Conservation (phyloP, 2,329 filamentous ascomycete genomes). For the Sarocladium oryzae region DNA sequence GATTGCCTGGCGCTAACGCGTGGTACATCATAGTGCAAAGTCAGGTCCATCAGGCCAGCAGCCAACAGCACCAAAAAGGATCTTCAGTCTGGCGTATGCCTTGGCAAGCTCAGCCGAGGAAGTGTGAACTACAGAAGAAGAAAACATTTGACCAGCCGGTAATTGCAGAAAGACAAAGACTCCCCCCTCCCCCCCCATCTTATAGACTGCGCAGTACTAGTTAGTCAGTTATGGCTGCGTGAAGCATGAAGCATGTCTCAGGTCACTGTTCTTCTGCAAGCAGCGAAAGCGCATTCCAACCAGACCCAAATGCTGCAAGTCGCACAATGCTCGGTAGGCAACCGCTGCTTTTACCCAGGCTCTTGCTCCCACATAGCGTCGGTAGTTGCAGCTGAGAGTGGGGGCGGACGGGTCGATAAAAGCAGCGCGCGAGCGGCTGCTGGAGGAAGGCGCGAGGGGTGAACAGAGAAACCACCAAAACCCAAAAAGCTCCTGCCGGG, state of each 20-base stretch:
- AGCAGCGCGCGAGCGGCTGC: not conserved
- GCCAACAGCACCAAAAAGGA: too few species aligned
- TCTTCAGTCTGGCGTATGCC: not conserved
- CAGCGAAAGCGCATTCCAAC: too few species aligned
- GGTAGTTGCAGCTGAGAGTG: not conserved
- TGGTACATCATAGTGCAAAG: conserved; percentile 2
- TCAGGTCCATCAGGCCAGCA: not conserved
- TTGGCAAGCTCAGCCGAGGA: not conserved
- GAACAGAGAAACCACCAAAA: not conserved
- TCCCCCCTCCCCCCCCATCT: too few species aligned
- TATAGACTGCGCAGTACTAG: too few species aligned
- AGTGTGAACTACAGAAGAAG: too few species aligned
- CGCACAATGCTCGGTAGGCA: not conserved
- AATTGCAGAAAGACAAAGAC: too few species aligned
- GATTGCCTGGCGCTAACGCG: too few species aligned
- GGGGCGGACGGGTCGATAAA: not conserved
- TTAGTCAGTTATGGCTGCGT: too few species aligned
- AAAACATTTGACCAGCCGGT: too few species aligned
- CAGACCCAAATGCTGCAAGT: not conserved
- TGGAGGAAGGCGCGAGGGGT: not conserved
- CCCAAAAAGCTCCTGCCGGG: not conserved
- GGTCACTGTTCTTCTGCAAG: not conserved
- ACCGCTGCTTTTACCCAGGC: not conserved
- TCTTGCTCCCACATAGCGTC: not conserved
- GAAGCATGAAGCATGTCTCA: not conserved